Evolutionary conservation across 208 protist species (phyloP), one percentile per base, ranked within the genome.

Genomic region (Trypanosomatidae sp.): DNA sequence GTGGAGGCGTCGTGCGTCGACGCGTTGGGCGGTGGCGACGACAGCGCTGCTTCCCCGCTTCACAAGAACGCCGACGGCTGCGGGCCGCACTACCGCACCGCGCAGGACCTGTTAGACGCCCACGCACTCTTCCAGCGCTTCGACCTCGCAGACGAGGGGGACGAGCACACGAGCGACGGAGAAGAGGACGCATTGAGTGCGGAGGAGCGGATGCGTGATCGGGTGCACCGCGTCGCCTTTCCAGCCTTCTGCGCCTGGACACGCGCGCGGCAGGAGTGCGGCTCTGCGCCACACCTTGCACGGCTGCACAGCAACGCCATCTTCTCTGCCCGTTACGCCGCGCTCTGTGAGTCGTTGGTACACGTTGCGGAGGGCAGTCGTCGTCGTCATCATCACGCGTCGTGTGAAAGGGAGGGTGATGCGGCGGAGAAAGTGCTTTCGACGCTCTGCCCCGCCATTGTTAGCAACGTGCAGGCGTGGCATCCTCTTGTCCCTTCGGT

Each of bases 221-320:
- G 64, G n/a, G 64, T 92, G n/a, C 87, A 95, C 75, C 82, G 83
- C 44, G 58, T 88, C 12, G 73, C 79, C n/a, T 93, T 91, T 60
- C 86, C 87, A 2, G 83, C 91, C 28, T 90, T 84, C 59, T 73
- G 36, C 15, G 64, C 72, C 3, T 75, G 82, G 62, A 69, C 81
- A 17, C 62, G 43, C 19, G 67, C 76, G 9, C 69, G 74, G 19
- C 53, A 69, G n/a, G 39, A 73, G 17, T 89, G 84, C 55, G 88
- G 88, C 28, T 87, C 86, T 9, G 66, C 73, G 9, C 85, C 85
- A 41, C 81, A 87, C 53, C 50, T 93, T 1, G 44, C 66, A 9
- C 77, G 91, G 1, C 59, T 88, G 30, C 85, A 89, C 55, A 74
- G 84, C 53, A 95, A 95, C 62, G 83, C 91, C 19, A 77, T 95